Evolutionary conservation across 2,329 filamentous ascomycete species (phyloP).

Genomic region (Xylariaceae sp.): DNA sequence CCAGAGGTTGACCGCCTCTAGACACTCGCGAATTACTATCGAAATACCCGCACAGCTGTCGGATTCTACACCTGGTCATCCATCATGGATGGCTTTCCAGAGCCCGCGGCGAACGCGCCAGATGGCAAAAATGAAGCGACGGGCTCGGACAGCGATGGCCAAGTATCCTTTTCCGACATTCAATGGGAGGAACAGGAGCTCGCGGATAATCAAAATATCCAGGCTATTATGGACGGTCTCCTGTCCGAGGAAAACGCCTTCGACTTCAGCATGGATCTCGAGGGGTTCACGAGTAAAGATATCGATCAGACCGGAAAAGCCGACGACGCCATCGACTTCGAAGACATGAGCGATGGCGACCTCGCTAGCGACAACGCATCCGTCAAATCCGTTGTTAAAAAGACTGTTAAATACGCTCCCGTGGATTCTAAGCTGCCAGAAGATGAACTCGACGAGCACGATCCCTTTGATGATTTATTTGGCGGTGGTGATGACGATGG

Average conservation of each 20-base stretch:
- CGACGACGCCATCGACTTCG: conserved; percentile 85
- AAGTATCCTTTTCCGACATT: conserved; percentile 21
- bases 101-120: conserved; percentile 11
- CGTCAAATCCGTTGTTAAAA: conserved; percentile 26
- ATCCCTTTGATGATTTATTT: conserved; percentile 58
- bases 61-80: background rate
- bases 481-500: conserved; percentile 51
- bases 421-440: conserved; percentile 52
- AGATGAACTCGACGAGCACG: conserved; percentile 55
- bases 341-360: conserved; percentile 88
- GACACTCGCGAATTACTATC: background rate
- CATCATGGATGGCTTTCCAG: conserved; percentile 11
- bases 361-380: conserved; percentile 63
- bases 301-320: conserved; percentile 73
- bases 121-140: conserved; percentile 21
- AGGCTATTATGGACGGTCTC: conserved; percentile 49
- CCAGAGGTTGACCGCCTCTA: conserved; percentile 2
- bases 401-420: conserved; percentile 32
- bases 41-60: background rate
- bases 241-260: conserved; percentile 39
- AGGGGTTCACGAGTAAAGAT: conserved; percentile 32
- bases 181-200: conserved; percentile 30
- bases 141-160: conserved; percentile 22
- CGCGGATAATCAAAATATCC: conserved; percentile 34
- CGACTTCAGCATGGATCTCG: conserved; percentile 29